Evolutionary conservation across 352 stramenopile species (phyloP).

Genomic region (Blastocystis sp.): DNA sequence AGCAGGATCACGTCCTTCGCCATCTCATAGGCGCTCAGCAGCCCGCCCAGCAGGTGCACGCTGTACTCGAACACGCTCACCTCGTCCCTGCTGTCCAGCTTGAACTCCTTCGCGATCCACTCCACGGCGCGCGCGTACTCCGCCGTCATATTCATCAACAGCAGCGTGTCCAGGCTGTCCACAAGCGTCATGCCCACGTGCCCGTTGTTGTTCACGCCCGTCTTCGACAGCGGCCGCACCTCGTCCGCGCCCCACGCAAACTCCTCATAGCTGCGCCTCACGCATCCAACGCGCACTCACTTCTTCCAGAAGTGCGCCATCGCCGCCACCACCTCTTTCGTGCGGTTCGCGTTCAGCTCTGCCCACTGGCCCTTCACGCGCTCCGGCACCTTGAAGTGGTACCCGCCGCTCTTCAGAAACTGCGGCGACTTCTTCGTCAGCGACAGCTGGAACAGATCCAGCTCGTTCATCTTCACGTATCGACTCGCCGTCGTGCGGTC

Average conservation of each 20-base stretch:
- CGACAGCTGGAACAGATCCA: slow-evolving; percentile 48
- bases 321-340: slow-evolving; percentile 10
- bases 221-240: slow-evolving; percentile 70
- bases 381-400: slow-evolving; percentile 41
- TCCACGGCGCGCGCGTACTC: slow-evolving; percentile 84
- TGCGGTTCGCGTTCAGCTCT: background rate
- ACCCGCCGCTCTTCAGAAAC: slow-evolving; percentile 40
- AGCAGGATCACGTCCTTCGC: slow-evolving; percentile 75
- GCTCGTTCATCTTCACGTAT: background rate
- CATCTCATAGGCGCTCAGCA: slow-evolving; percentile 90
- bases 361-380: background rate
- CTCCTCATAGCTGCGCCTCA: slow-evolving; percentile 32
- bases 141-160: slow-evolving; percentile 86
- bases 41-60: slow-evolving; percentile 89
- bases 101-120: slow-evolving; percentile 78
- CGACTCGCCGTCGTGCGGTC: background rate
- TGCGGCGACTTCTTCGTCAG: slow-evolving; percentile 25
- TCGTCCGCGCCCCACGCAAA: slow-evolving; percentile 71
- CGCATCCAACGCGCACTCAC: background rate
- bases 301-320: slow-evolving; percentile 39
- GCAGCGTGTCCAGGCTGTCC: slow-evolving; percentile 89
- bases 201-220: slow-evolving; percentile 74
- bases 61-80: slow-evolving; percentile 92
- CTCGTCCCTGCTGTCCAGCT: slow-evolving; percentile 77
- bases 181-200: slow-evolving; percentile 83